Evolutionary conservation across 169 alveolate genomes (phyloP), one percentile per base, ranked within the genome.

Genomic region (Eimeria tenella): DNA sequence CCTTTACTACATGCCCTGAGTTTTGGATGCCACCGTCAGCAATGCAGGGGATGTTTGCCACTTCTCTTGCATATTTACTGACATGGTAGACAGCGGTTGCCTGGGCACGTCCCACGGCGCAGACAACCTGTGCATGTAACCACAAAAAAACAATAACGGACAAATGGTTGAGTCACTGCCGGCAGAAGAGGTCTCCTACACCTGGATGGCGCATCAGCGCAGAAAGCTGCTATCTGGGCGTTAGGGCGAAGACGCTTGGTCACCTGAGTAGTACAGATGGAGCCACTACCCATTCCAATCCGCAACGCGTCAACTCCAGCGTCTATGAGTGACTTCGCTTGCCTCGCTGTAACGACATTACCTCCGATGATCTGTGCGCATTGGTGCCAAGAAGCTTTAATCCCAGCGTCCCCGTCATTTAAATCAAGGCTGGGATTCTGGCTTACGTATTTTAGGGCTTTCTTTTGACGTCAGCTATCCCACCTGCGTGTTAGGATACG

Each of bases 11-110:
- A 95, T 98, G 99, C 11, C 99, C 99, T 0, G 99, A 97, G 94
- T 96, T 96, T 95, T 97, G 96, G 56, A 98, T 97, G 50, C 99
- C 99, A 15, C 99, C 99, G 94, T 98, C 99, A 6, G 99, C 99
- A 55, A 98, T 97, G 75, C 98, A 96, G 25, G 99, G 99, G 65
- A 98, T 95, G 92, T 96, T 52, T 50, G 96, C 96, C 62, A 94
- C 93, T 62, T 97, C 96, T 17, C 92, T 94, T 11, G 99, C 98
- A 95, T 96, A 97, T 77, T 97, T 96, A 71, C 98, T 95, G 65
- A 98, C 99, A 87, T 98, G 98, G 95, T 97, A 98, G 21, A 98
- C 99, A 2, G 99, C 98, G 6, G 98, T 97, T 13, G 98, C 99
- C 97, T 98, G 98, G 60, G 98, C 98, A 49, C 99, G 93, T 23